Base-by-base conservation (phyloP, 768 basidiomycete genomes). In the Hygrophorus pudorinus region DNA sequence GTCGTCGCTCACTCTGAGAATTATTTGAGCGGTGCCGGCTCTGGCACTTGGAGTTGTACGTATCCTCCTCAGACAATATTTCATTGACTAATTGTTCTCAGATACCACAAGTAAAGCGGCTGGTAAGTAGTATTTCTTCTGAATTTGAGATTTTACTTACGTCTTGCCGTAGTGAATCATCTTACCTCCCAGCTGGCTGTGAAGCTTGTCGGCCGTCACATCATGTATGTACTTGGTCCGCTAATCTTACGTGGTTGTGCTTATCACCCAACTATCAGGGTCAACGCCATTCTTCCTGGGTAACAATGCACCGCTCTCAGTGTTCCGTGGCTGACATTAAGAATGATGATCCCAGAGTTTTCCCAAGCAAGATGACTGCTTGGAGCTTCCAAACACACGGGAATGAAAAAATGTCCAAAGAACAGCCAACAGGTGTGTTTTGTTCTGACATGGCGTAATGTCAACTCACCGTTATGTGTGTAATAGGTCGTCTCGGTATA, bases 91-190 rank as follows among this genome's bases (percentile, higher is more conserved):
- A 8, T 14, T 46, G 17, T 29, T 33, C 24, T 29, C 50, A 90
- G 86, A 90, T 57, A 75, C 79, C 52, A 68, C 85, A 5, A 87
- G 85, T 60, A 90, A 90, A 62, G 87, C 87, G n/a, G 85, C 85
- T 21, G 77, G 75, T 74, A 44, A 40, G 62, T n/a, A n/a, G n/a
- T 53, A n/a, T 13, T 37, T 16, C 33, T 4, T 30, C 28, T 16
- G 36, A 24, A 37, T 20, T 39, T 21, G 13, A 16, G 32, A 12
- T 12, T 17, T 28, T 14, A 10, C 30, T 21, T 14, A 39, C 40
- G 13, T 42, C 41, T 40, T 35, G n/a, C 38, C 27, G 5, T 38
- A 75, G 78, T 84, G 13, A 89, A 88, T 63, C 86, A 89, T 51
- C 75, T 91, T 37, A 88, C 87, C 4, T 76, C 78, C 11, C 66